These are phyloP conservation scores for Mycena sp. DNA, from an alignment of 1,284 basidiomycete genomes.

Conservation along the genomic window DNA sequence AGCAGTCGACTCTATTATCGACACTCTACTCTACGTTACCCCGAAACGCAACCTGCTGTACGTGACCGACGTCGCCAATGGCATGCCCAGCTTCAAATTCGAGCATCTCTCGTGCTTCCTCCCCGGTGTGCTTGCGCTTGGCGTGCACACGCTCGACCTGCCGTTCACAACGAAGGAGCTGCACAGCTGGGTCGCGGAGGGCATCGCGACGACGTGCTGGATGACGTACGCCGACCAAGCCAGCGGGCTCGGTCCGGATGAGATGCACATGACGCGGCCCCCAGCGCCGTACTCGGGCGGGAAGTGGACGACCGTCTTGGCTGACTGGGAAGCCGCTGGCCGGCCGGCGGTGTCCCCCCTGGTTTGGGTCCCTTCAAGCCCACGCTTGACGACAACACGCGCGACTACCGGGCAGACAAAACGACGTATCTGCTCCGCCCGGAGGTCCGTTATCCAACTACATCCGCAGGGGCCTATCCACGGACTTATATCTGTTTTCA, in stretches of 20 bases:
- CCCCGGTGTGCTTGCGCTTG: constrained; percentile 76
- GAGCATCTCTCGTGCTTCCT: constrained; percentile 84
- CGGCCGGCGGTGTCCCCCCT: constrained; percentile 57
- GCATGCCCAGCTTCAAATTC: constrained; percentile 56
- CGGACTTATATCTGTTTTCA: constrained; percentile 42
- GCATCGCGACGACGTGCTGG: constrained; percentile 73
- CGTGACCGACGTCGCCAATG: constrained; percentile 61
- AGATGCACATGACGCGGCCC: constrained; percentile 52
- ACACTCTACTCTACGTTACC: constrained; percentile 70
- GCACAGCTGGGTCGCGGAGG: constrained; percentile 71
- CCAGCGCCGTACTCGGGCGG: constrained; percentile 36
- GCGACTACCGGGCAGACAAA: constrained; percentile 62
- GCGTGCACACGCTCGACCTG: constrained; percentile 63
- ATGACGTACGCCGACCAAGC: constrained; percentile 69
- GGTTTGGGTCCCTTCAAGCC: constrained; percentile 51
- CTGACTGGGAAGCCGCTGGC: constrained; percentile 59
- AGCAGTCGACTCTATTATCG: constrained; percentile 66
- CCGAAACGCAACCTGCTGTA: constrained; percentile 73
- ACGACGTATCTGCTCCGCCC: constrained; percentile 65
- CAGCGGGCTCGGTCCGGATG: constrained; percentile 71
- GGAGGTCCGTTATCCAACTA: constrained; percentile 58
- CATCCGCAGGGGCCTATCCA: neutral
- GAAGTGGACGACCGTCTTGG: constrained; percentile 59
- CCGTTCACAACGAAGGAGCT: constrained; percentile 45
- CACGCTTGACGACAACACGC: constrained; percentile 30